These are phyloP conservation scores for Esteya vermicola DNA, from an alignment of 2,329 filamentous ascomycete genomes.

Conservation along the genomic window DNA sequence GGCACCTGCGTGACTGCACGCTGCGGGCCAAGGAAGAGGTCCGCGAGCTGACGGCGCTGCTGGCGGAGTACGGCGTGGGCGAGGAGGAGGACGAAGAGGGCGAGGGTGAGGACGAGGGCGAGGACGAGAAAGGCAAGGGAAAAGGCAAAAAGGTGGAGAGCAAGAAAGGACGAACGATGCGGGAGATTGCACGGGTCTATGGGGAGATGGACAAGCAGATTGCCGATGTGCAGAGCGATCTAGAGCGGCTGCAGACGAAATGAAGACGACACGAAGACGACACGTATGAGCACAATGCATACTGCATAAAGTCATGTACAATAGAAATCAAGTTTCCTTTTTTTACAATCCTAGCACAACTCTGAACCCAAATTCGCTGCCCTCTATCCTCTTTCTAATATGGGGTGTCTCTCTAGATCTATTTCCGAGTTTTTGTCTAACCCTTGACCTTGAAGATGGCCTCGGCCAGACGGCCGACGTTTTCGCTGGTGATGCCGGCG, in stretches of 20 bases:
- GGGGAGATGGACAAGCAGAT: slow-evolving; percentile 34
- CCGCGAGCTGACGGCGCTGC: slow-evolving; percentile 24
- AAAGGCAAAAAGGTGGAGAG: slow-evolving; percentile 14
- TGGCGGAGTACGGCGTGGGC: slow-evolving; percentile 34
- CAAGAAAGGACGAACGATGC: slow-evolving; percentile 32
- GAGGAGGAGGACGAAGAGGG: slow-evolving; percentile 23
- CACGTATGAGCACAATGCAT: not conserved
- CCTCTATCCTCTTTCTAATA: not conserved
- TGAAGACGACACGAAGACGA: slow-evolving; percentile 7
- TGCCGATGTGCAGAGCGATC: slow-evolving; percentile 32
- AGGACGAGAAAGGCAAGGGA: slow-evolving; percentile 11
- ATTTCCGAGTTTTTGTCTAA: slow-evolving; percentile 17
- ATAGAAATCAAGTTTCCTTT: too few relatives aligned
- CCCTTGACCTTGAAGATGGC: slow-evolving; percentile 75
- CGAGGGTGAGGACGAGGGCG: slow-evolving; percentile 32
- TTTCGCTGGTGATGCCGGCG: slow-evolving; percentile 66
- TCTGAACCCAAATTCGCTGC: too few relatives aligned
- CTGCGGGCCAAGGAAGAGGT: slow-evolving; percentile 29
- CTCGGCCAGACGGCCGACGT: slow-evolving; percentile 69
- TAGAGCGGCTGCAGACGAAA: slow-evolving; percentile 18
- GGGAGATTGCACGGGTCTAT: slow-evolving; percentile 38
- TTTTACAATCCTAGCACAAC: too few relatives aligned
- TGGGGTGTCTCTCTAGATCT: not conserved
- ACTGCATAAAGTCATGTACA: too few relatives aligned
- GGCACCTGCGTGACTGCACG: slow-evolving; percentile 34